These are phyloP conservation scores for Yarrowia deformans DNA, from an alignment of 805 yeast species.

Conservation along the genomic window DNA sequence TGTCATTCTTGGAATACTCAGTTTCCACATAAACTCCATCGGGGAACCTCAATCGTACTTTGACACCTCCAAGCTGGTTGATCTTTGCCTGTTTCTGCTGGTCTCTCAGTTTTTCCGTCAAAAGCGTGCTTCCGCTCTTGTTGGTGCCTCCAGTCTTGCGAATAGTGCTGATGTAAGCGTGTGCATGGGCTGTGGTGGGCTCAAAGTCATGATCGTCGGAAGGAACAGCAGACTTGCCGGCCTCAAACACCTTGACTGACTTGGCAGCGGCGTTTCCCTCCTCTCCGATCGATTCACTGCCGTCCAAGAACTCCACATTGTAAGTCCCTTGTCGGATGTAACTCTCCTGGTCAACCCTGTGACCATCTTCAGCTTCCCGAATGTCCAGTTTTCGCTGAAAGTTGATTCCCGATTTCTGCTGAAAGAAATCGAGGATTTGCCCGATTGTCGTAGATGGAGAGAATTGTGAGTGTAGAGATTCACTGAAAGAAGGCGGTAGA, in stretches of 20 bases:
- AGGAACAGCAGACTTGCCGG: background rate
- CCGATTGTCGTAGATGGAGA: constrained; percentile 42
- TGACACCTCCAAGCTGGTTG: constrained; percentile 33
- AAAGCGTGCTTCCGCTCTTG: constrained; percentile 5
- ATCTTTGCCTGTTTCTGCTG: constrained; percentile 17
- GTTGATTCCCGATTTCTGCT: constrained; percentile 44
- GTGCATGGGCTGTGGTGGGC: constrained; percentile 32
- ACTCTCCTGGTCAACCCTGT: constrained; percentile 10
- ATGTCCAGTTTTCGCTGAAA: constrained; percentile 38
- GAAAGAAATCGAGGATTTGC: constrained; percentile 44
- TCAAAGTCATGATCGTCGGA: constrained; percentile 6
- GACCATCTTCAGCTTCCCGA: constrained; percentile 11
- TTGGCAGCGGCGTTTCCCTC: background rate
- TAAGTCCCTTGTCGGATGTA: constrained; percentile 27
- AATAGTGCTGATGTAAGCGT: constrained; percentile 20
- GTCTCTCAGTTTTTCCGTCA: constrained; percentile 21
- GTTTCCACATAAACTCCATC: constrained; percentile 31
- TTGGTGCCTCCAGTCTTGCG: constrained; percentile 17
- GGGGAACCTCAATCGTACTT: constrained; percentile 22
- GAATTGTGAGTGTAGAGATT: constrained; percentile 42
- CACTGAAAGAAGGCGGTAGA: constrained; percentile 43
- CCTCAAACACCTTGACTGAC: constrained; percentile 8
- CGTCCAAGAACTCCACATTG: constrained; percentile 23
- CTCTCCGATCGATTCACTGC: background rate
- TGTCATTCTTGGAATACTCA: constrained; percentile 6